phyloP scores from a whole-genome alignment of 805 yeast species.

The Candida mattraensis region DNA sequence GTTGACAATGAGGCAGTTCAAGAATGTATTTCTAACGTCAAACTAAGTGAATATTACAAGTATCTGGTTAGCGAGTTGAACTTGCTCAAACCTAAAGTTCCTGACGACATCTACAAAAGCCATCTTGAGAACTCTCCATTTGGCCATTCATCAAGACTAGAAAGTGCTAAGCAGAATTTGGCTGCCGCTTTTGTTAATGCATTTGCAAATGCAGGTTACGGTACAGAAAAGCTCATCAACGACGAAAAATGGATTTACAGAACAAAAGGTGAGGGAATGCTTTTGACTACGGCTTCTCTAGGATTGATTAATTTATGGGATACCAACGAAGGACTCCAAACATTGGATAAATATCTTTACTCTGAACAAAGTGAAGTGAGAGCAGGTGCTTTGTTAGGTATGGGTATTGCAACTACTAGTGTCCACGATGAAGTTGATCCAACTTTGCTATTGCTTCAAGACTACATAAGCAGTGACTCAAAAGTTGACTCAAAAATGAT shows the following conservation, averaged over 20 bases:
- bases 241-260: slow-evolving; percentile 83
- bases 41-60: slow-evolving; percentile 73
- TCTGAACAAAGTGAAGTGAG: slow-evolving; percentile 83
- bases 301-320: slow-evolving; percentile 95
- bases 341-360: slow-evolving; percentile 83
- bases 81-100: slow-evolving; percentile 84
- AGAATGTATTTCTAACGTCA: slow-evolving; percentile 78
- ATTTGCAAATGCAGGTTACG: slow-evolving; percentile 87
- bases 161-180: slow-evolving; percentile 91
- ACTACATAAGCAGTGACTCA: slow-evolving; percentile 45
- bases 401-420: slow-evolving; percentile 88
- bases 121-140: slow-evolving; percentile 71
- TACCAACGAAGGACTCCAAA: slow-evolving; percentile 82
- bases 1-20: slow-evolving; percentile 73
- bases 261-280: slow-evolving; percentile 89
- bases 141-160: slow-evolving; percentile 60
- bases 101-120: slow-evolving; percentile 91
- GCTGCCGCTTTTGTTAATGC: slow-evolving; percentile 95
- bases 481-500: slow-evolving; percentile 65
- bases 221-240: slow-evolving; percentile 77
- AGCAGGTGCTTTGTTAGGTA: slow-evolving; percentile 96
- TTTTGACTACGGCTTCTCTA: slow-evolving; percentile 85
- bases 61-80: slow-evolving; percentile 87
- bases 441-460: slow-evolving; percentile 81
- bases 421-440: slow-evolving; percentile 96